Conservation (phyloP, 164 flowering plant species). For the Amborella trichopoda region DNA sequence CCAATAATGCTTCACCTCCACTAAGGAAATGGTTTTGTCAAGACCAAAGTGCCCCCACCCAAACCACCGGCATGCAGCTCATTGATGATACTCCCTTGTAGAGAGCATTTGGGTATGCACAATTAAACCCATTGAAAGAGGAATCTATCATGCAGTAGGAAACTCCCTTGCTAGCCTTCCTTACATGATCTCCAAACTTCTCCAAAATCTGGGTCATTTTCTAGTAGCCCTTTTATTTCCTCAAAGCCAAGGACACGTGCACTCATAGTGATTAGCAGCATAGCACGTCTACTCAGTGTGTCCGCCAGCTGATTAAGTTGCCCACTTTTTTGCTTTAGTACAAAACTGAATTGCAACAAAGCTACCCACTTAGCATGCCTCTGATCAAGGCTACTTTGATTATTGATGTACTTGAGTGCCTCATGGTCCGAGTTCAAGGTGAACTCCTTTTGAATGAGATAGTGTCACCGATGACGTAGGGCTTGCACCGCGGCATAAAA, state of each 20-base stretch:
- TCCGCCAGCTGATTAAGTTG: background rate
- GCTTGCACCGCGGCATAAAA: slow-evolving; percentile 4
- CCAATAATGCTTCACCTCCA: background rate
- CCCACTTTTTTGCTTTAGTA: background rate
- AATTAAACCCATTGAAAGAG: too few species aligned
- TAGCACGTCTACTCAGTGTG: background rate
- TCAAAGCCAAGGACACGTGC: too few species aligned
- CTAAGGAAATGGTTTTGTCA: background rate
- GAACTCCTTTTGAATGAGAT: background rate
- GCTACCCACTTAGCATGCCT: slow-evolving; percentile 1
- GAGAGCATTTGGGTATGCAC: too few species aligned
- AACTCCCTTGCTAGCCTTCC: too few species aligned
- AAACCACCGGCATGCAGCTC: too few species aligned
- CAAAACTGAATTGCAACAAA: background rate
- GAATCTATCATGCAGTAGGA: too few species aligned
- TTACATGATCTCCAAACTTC: too few species aligned
- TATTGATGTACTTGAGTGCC: background rate
- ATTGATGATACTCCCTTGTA: too few species aligned
- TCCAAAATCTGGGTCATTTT: too few species aligned
- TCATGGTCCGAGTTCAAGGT: background rate
- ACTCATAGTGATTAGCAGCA: background rate
- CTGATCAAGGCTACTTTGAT: background rate
- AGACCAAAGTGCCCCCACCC: background rate
- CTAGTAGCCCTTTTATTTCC: too few species aligned
- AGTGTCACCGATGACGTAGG: background rate